These are phyloP conservation scores for Odontarrhena argentea DNA, from an alignment of 345 rosid genomes.

Conservation along the genomic window DNA sequence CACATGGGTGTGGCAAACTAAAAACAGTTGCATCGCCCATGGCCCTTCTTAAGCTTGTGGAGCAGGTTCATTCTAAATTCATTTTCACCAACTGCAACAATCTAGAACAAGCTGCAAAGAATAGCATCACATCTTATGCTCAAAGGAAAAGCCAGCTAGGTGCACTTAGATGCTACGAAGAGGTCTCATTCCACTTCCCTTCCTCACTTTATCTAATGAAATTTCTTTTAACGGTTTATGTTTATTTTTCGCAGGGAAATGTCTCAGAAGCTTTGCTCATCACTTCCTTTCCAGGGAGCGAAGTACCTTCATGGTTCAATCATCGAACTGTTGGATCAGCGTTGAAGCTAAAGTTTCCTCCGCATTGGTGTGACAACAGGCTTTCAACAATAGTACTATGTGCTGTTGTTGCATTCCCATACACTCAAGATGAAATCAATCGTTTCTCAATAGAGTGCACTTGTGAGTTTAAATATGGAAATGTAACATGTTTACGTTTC, in stretches of 20 bases:
- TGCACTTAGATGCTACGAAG: conserved; percentile 11
- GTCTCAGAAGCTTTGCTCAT: conserved; percentile 21
- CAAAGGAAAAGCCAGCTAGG: conserved; percentile 26
- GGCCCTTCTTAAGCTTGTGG: conserved; percentile 25
- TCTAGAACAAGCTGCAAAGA: conserved; percentile 28
- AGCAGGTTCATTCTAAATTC: conserved; percentile 30
- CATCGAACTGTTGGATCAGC: background rate
- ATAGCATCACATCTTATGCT: conserved; percentile 25
- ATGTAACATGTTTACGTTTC: conserved; percentile 6
- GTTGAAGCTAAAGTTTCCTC: background rate
- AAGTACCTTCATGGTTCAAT: conserved; percentile 38
- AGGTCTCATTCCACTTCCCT: conserved; percentile 21
- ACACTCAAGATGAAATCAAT: background rate
- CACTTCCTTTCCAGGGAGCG: conserved; percentile 33
- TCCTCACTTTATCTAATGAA: background rate
- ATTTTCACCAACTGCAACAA: conserved; percentile 34
- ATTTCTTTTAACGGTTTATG: no score
- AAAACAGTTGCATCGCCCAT: background rate
- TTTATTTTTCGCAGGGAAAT: conserved; percentile 24
- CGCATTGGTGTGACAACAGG: conserved; percentile 32
- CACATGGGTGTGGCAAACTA: conserved; percentile 28
- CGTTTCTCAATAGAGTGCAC: conserved; percentile 27
- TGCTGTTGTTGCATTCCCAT: conserved; percentile 22
- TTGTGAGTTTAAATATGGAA: conserved; percentile 24
- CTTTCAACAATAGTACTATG: conserved; percentile 29